These are phyloP conservation scores for Hypocreales sp. DNA, from an alignment of 2,329 filamentous ascomycete species.

Conservation along the genomic window DNA sequence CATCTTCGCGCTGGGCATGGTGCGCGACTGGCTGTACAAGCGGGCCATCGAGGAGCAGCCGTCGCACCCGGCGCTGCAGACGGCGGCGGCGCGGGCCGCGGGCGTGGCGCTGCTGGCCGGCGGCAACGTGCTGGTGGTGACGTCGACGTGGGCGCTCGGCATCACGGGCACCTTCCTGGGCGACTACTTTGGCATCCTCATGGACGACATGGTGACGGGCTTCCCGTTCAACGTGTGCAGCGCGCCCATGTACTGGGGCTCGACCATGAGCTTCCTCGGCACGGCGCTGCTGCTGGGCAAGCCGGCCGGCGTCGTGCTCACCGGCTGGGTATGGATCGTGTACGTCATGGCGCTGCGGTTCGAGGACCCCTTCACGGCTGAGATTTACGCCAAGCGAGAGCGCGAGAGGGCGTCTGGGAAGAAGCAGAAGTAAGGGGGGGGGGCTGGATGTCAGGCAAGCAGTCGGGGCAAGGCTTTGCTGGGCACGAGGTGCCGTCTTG, in stretches of 20 bases:
- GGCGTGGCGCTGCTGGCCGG: constrained; percentile 56
- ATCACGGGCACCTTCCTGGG: constrained; percentile 93
- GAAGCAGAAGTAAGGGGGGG: constrained; percentile 29
- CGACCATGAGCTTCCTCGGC: constrained; percentile 81
- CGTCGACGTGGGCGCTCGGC: constrained; percentile 81
- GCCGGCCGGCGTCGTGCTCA: constrained; percentile 70
- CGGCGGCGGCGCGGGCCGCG: constrained; percentile 39
- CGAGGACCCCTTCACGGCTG: constrained; percentile 89
- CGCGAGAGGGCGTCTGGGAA: constrained; percentile 35
- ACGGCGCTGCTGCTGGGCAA: constrained; percentile 74
- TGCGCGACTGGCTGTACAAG: constrained; percentile 82
- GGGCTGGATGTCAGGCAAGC: neutral
- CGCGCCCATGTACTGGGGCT: constrained; percentile 94
- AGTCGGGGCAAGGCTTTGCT: no score
- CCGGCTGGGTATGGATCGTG: constrained; percentile 55
- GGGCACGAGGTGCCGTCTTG: no score
- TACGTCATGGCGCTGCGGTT: constrained; percentile 71
- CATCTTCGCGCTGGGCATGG: constrained; percentile 83
- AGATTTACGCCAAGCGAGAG: constrained; percentile 82
- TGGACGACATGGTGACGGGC: constrained; percentile 85
- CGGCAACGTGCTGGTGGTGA: constrained; percentile 76
- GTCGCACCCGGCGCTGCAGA: constrained; percentile 55
- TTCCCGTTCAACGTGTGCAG: constrained; percentile 91
- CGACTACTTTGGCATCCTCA: constrained; percentile 97
- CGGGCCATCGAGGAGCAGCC: constrained; percentile 63